Percentiles rank a stretch among this genome's conserved stretches.
Evolutionary conservation across 805 yeast genomes (phyloP).

Genomic region (Sugiyamaella lignohabitans): DNA sequence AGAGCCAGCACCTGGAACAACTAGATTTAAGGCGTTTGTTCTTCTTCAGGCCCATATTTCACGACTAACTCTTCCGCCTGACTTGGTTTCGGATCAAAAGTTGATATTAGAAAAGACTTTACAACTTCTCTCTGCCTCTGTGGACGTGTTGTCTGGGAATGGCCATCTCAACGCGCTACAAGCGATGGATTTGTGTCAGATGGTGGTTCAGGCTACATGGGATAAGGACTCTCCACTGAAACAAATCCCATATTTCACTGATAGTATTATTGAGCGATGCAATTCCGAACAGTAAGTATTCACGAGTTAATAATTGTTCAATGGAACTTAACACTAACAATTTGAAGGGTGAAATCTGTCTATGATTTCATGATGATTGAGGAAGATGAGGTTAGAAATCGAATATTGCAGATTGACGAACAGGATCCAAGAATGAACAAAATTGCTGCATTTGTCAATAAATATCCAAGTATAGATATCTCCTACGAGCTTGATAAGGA

Average conservation of each 20-base stretch:
- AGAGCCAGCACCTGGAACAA: conserved; percentile 39
- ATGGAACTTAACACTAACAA: no score
- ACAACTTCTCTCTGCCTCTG: conserved; percentile 54
- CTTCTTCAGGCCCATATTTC: conserved; percentile 78
- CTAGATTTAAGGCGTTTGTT: conserved; percentile 63
- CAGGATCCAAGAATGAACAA: conserved; percentile 39
- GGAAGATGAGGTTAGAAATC: conserved; percentile 56
- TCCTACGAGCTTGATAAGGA: conserved; percentile 42
- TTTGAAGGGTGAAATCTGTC: conserved; percentile 54
- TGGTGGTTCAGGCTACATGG: conserved; percentile 85
- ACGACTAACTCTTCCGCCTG: conserved; percentile 55
- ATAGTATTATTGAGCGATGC: conserved; percentile 49
- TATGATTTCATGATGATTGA: conserved; percentile 72
- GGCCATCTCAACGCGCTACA: conserved; percentile 71
- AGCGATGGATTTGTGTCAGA: conserved; percentile 84
- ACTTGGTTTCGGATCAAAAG: conserved; percentile 52
- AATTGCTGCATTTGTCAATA: conserved; percentile 85
- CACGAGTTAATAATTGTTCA: not conserved
- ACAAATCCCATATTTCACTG: conserved; percentile 69
- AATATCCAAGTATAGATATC: conserved; percentile 76
- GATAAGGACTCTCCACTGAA: conserved; percentile 67
- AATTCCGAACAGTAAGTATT: conserved; percentile 30
- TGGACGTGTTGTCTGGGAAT: conserved; percentile 73
- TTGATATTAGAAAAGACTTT: conserved; percentile 45
- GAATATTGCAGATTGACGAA: conserved; percentile 50